These are phyloP conservation scores for Chlorella sp. DNA, from an alignment of 139 green algal species.

Conservation along the genomic window DNA sequence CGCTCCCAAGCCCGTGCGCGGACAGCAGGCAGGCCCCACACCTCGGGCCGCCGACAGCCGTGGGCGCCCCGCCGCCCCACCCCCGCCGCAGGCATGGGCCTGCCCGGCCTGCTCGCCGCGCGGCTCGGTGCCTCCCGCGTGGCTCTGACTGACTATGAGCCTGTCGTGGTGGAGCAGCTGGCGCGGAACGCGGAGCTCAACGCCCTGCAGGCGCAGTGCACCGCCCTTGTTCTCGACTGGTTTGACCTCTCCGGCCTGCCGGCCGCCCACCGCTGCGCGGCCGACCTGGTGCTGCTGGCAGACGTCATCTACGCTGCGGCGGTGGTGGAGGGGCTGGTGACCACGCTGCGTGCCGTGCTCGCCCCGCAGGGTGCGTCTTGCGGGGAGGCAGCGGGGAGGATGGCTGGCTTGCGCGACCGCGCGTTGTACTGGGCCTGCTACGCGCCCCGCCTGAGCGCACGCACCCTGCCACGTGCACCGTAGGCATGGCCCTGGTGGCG, in stretches of 20 bases:
- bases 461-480: not conserved
- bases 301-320: conserved; percentile 27
- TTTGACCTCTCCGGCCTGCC: conserved; percentile 5
- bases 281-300: conserved; percentile 13
- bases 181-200: not conserved
- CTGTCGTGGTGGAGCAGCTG: conserved; percentile 13
- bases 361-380: not conserved
- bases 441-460: not conserved
- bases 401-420: not conserved
- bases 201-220: not conserved
- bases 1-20: too few relatives aligned
- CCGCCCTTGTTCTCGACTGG: conserved; percentile 11
- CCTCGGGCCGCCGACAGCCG: too few relatives aligned
- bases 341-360: conserved; percentile 14
- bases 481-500: conserved; percentile 20
- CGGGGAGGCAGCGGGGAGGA: not conserved
- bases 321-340: conserved; percentile 14
- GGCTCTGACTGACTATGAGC: conserved; percentile 27
- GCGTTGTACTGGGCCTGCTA: not conserved
- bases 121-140: conserved; percentile 1
- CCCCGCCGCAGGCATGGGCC: conserved; percentile 19
- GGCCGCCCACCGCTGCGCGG: not conserved
- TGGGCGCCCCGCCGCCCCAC: not conserved
- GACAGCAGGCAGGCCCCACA: too few relatives aligned
- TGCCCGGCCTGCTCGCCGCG: conserved; percentile 25